Base-by-base conservation (phyloP, 495 filamentous ascomycete species). In the Apiosordaria backusii region DNA sequence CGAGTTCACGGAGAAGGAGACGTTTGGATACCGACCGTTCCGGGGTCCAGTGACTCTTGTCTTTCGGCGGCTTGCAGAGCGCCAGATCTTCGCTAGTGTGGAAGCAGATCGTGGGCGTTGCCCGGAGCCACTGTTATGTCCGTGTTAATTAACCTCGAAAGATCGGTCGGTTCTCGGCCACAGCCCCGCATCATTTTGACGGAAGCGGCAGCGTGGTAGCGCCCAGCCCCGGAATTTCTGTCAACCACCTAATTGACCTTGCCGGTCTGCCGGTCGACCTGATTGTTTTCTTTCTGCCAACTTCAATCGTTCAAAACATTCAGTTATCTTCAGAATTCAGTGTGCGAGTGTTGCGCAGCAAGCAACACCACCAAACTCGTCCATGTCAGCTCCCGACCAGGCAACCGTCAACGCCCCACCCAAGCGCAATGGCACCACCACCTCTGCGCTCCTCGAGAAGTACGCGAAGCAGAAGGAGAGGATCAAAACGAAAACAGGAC, bases 401-500 rank as follows among this genome's bases (percentile, higher is more conserved):
- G 35, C 5, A 15, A 45, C 35, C 2, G 35, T 13, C 35, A 15
- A 13, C 16, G 35, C 35, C 35, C 35, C 35, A 13, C 35, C 35
- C 16, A 45, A 45, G 35, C 35, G 35, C 35, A 45, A 45, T 45
- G 9, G 35, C 35, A 45, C 35, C 0, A 13, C 35, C 10, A 45
- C 57, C 24, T 59, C 57, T 18, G 59, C 24, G n/a, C 59, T 61
- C 13, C 27, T 35, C 21, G 27, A 40, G 22, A 59, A 18, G 24
- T 59, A 59, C 25, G 16, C 16, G 59, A 45, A 18, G 59, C 25
- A 67, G 24, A 70, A 67, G 25, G 79, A 88, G 68, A 85, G 85
- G 67, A 63, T 88, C 21, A 85, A 89, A 68, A 78, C 80, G 21
- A 87, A 83, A 65, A 72, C 84, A n/a, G 79, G 85, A 18, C 91